Base-by-base conservation (phyloP, 805 yeast species). In the Saccharomyces eubayanus region DNA sequence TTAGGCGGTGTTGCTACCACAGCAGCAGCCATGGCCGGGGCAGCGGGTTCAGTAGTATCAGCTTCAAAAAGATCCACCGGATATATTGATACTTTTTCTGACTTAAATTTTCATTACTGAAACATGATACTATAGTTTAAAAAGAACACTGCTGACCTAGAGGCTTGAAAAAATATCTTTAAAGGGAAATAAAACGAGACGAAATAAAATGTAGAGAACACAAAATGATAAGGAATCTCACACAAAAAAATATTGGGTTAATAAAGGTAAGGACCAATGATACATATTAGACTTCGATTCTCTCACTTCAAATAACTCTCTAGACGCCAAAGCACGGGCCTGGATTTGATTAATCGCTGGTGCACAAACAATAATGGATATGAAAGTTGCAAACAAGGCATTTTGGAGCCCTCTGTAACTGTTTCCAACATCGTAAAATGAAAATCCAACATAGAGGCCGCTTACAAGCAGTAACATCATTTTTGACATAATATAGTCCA, bases 211-310 rank as follows among this genome's bases (percentile, higher is more conserved):
- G 86, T 79, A 10, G 77, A 71, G 60, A 74, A 71, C 40, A 77
- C 55, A 31, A 76, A 59, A 53, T 77, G 77, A 70, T 81, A 86
- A 1, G 90, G 89, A 21, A 83, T 59, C 65, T 86, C 92, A 55
- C 75, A 75, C 20, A n/a, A n/a, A n/a, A n/a, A 80, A 45, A 56
- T 73, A 73, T 60, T 83, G 83, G 5, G 84, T 68, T 16, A 83
- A 49, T 48, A 84, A 62, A 68, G 86, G 67, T 45, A 78, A 67
- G 29, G 82, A 73, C 91, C 91, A 86, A 62, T 83, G 85, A 72
- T 82, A 86, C 45, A 87, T 86, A 63, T 84, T 85, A 4, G 88
- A 82, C 55, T 82, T 78, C 21, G 81, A 75, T 64, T 86, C 92
- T 62, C 92, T 77, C 12, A 80, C 87, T 67, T 85, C 91, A 62